Base-by-base conservation (phyloP, 2,329 filamentous ascomycete species). In the Trichocomaceae sp. region DNA sequence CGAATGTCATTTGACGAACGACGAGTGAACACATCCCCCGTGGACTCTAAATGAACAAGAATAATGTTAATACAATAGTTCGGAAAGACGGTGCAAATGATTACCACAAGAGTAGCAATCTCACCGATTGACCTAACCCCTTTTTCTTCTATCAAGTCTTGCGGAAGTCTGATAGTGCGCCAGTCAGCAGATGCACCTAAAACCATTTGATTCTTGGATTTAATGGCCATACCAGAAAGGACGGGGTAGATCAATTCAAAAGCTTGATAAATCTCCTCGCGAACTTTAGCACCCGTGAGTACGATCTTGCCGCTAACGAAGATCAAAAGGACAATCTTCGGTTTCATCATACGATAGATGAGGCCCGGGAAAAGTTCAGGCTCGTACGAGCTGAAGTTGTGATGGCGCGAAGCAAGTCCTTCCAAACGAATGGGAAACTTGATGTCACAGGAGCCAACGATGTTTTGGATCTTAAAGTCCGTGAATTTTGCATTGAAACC, bases 331-430 rank as follows among this genome's bases (percentile, higher is more conserved):
- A 97, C 92, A 63, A 97, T 96, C 84, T 97, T 97, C 19, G 93
- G 93, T 81, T 97, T 97, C 81, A 97, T 96, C 93, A 99, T 99
- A 72, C 93, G 90, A 77, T 99, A 99, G 77, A 99, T 99, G 51
- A 99, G 85, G 83, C 93, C 93, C 68, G 93, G 93, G 83, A 97
- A 99, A 72, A 99, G 75, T 72, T 99, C 93, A 63, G 93, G 93
- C 75, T 99, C 93, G 75, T 99, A 99, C 56, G 91, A 96, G 76
- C 89, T 95, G 84, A 97, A 99, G 78, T 96, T 96, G 81, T 97
- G 92, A 82, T 99, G 93, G 76, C 91, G 90, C 63, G 87, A 93
- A 15, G 93, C 93, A 70, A 99, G 79, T 75, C 93, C 93, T 73
- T 97, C 93, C 57, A 99, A 81, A 63, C 93, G 90, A 65, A 99